These are phyloP conservation scores for Diddensiella caesifluorescens DNA, from an alignment of 805 yeast species.

Conservation along the genomic window DNA sequence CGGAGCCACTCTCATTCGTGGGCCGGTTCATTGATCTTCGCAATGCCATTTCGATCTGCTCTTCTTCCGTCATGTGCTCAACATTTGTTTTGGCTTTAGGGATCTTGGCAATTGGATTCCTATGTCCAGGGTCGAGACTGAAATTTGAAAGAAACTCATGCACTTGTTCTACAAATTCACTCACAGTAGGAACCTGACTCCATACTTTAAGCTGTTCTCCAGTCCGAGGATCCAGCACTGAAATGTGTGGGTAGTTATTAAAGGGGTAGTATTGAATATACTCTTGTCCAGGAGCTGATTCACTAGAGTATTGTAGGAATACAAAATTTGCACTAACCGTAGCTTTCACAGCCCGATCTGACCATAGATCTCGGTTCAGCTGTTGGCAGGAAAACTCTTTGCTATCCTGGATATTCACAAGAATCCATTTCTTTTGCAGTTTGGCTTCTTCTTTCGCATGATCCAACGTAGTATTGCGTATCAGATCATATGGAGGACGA, in stretches of 20 bases:
- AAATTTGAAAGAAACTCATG: constrained; percentile 61
- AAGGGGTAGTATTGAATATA: constrained; percentile 72
- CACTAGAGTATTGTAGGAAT: constrained; percentile 79
- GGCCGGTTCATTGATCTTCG: constrained; percentile 50
- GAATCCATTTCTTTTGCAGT: constrained; percentile 65
- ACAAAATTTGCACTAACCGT: constrained; percentile 63
- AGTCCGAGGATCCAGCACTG: constrained; percentile 90
- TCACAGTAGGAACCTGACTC: constrained; percentile 56
- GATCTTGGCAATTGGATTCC: constrained; percentile 49
- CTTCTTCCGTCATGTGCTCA: constrained; percentile 77
- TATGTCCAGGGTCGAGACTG: constrained; percentile 56
- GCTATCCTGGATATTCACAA: constrained; percentile 82
- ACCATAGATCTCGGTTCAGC: constrained; percentile 91
- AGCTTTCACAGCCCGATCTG: constrained; percentile 57
- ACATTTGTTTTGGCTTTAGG: constrained; percentile 50
- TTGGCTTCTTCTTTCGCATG: constrained; percentile 67
- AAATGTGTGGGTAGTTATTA: constrained; percentile 75
- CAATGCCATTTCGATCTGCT: constrained; percentile 73
- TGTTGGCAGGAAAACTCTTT: constrained; percentile 85
- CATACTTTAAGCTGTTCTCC: constrained; percentile 83
- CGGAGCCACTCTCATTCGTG: constrained; percentile 28
- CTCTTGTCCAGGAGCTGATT: constrained; percentile 65
- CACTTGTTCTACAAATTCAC: constrained; percentile 60
- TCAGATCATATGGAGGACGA: constrained; percentile 90
- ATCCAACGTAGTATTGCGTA: constrained; percentile 62